Evolutionary conservation across 129 eudicot species (phyloP), one percentile per base, ranked within the genome.

Genomic region (Kitagawia praeruptora): DNA sequence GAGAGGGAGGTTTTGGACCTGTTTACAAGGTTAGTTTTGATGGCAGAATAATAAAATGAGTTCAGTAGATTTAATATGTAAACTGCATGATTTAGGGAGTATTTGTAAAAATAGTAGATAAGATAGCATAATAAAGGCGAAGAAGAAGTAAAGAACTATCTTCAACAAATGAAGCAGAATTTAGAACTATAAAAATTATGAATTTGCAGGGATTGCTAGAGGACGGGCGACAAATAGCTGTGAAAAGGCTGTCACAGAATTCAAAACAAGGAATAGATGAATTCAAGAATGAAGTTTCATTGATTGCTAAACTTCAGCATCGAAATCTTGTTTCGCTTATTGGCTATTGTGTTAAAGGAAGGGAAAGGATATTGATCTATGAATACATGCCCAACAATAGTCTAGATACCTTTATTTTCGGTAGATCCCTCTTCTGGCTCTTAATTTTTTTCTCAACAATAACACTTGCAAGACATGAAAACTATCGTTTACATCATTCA

Each of bases 1-100:
- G 69, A 61, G 69, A 61, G 69, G 69, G 69, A 61, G 69, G 34
- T 34, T 61, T 61, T n/a, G 69, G 69, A n/a, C 69, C 34, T 61
- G 69, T 61, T 61, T 61, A 61, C 69, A 61, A 61, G 69, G 69
- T 61, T n/a, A 25, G 34, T 61, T n/a, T 61, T 10, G 9, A n/a
- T n/a, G 3, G 34, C 69, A 61, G 6, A 61, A 61, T 25, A n/a
- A 27, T 8, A 14, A 15, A 61, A 61, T 58, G 69, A 25, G 37
- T 9, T n/a, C 4, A n/a, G 37, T 3, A 61, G 34, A 61, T 61
- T n/a, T n/a, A 9, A n/a, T 1, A n/a, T n/a, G 0, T 61, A 61
- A n/a, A 34, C 37, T 61, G 69, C 69, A 61, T 58, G 21, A 7
- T 8, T 58, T 58, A 14, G 8, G 31, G 31, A 56, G 25, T 7